Evolutionary conservation across 495 filamentous ascomycete genomes (phyloP).

Genomic region (Podospora pseudoanserina): DNA sequence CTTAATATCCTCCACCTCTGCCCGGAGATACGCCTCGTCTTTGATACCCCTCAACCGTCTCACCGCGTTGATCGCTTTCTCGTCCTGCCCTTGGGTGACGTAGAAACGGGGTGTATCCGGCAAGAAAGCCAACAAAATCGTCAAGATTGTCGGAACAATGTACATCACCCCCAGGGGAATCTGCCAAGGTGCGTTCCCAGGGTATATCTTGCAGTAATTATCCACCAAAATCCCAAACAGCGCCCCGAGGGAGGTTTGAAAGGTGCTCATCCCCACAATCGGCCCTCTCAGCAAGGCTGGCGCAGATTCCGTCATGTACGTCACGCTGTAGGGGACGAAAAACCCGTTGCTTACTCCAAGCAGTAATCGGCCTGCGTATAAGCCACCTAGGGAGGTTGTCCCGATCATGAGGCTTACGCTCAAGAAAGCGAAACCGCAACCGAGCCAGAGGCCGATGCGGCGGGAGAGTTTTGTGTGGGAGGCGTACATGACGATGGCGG

Average conservation of each 20-base stretch:
- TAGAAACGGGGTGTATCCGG: conserved; percentile 55
- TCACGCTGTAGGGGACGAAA: conserved; percentile 45
- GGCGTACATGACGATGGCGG: conserved; percentile 36
- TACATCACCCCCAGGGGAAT: conserved; percentile 54
- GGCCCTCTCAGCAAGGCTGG: conserved; percentile 42
- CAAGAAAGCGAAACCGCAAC: conserved; percentile 35
- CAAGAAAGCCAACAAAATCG: conserved; percentile 47
- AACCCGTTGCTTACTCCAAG: conserved; percentile 48
- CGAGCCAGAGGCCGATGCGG: conserved; percentile 44
- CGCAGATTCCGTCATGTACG: conserved; percentile 41
- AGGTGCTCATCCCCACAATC: conserved; percentile 48
- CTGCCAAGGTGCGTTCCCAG: conserved; percentile 41
- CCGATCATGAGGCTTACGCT: conserved; percentile 44
- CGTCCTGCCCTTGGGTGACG: conserved; percentile 33
- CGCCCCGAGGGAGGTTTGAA: conserved; percentile 50
- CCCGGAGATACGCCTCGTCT: conserved; percentile 27
- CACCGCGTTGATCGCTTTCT: conserved; percentile 33
- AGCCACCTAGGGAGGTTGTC: conserved; percentile 34
- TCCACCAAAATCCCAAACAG: conserved; percentile 53
- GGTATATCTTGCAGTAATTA: conserved; percentile 40
- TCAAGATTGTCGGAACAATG: conserved; percentile 47
- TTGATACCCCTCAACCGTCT: conserved; percentile 26
- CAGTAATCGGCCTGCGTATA: conserved; percentile 45
- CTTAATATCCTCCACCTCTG: conserved; percentile 32
- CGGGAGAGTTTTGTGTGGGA: conserved; percentile 45